These are phyloP conservation scores for Artomyces pyxidatus DNA, from an alignment of 768 basidiomycete genomes.

Conservation along the genomic window DNA sequence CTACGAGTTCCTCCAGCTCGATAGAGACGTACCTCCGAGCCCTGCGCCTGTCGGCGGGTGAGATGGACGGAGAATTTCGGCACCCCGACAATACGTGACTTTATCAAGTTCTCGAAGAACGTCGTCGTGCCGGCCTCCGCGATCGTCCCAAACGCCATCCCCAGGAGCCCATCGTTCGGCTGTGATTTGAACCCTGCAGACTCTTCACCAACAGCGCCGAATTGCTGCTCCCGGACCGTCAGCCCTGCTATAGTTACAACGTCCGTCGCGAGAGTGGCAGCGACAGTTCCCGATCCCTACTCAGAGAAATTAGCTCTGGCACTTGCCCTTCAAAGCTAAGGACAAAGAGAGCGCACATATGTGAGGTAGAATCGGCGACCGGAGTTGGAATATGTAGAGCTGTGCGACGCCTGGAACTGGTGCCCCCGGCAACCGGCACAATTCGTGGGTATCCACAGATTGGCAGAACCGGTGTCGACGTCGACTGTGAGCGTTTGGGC, in stretches of 20 bases:
- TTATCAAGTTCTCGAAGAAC: slow-evolving; percentile 58
- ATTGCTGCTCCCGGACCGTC: slow-evolving; percentile 39
- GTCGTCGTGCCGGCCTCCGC: slow-evolving; percentile 38
- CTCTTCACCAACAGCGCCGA: slow-evolving; percentile 42
- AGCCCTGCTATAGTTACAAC: slow-evolving; percentile 41
- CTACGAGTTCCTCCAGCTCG: no score
- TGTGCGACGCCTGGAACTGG: slow-evolving; percentile 32
- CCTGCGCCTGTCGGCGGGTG: slow-evolving; percentile 29
- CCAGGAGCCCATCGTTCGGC: slow-evolving; percentile 52
- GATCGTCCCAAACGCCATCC: slow-evolving; percentile 55
- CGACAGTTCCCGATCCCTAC: slow-evolving; percentile 46
- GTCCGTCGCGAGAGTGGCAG: slow-evolving; percentile 43
- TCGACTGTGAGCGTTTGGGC: slow-evolving; percentile 45
- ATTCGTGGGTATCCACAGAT: slow-evolving; percentile 47
- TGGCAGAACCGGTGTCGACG: slow-evolving; percentile 62
- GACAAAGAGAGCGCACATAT: slow-evolving; percentile 31
- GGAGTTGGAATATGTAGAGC: slow-evolving; percentile 33
- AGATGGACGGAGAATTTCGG: slow-evolving; percentile 57
- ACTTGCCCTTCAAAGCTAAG: background rate
- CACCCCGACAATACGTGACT: slow-evolving; percentile 28
- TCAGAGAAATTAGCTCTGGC: background rate
- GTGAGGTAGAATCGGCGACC: slow-evolving; percentile 27
- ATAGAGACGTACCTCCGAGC: slow-evolving; percentile 42
- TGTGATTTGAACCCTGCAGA: slow-evolving; percentile 41
- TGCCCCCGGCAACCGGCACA: slow-evolving; percentile 31